phyloP scores from a whole-genome alignment of 192 early-diverging fungal genomes.

The Anaeromyces robustus region DNA sequence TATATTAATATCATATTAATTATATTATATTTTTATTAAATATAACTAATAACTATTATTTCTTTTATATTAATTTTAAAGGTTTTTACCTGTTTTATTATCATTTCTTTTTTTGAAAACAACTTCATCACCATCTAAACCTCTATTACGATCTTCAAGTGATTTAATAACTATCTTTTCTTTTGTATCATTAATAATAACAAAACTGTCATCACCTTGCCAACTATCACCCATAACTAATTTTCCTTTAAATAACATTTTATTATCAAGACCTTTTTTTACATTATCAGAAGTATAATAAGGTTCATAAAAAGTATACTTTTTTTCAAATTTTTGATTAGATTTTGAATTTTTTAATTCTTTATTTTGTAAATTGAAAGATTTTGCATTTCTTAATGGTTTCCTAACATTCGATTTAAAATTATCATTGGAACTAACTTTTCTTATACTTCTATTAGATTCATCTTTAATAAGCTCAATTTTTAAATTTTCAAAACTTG shows the following conservation, averaged over 20 bases:
- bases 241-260: neutral
- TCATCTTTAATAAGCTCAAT: neutral
- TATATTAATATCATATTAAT: too few species aligned
- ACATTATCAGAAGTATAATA: neutral
- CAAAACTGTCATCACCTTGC: neutral
- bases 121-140: neutral
- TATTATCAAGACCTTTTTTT: neutral
- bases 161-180: neutral
- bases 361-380: neutral
- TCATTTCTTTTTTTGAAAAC: neutral
- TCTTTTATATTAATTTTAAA: too few species aligned
- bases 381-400: neutral
- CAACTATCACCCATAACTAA: neutral
- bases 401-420: neutral
- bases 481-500: neutral
- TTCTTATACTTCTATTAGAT: neutral
- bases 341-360: neutral
- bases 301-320: neutral
- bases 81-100: neutral
- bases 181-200: neutral
- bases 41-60: too few species aligned
- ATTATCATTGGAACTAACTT: neutral
- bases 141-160: neutral
- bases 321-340: too few species aligned
- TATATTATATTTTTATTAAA: too few species aligned